Base-by-base conservation (phyloP, 2,329 filamentous ascomycete species). In the Harringtonia aguacate region DNA sequence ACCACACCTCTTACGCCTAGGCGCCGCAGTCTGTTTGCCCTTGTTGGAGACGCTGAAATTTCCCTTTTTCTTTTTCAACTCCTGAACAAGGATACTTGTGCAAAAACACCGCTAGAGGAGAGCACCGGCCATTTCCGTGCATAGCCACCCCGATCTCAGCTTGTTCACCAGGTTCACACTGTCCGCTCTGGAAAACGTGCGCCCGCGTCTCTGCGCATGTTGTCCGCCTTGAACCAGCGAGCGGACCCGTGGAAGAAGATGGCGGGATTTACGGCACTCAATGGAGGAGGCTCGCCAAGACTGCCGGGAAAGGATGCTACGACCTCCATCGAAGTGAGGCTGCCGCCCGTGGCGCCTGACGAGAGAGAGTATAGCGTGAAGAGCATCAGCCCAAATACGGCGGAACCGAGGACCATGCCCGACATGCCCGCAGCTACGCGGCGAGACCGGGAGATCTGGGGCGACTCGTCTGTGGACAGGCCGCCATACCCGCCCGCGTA, bases 211-310 rank as follows among this genome's bases (percentile, higher is more conserved):
- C 14, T n/a, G 42, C 47, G 39, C 28, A 48, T 51, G 47, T 45
- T 43, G 21, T 38, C 44, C 14, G 34, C 43, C 20, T 39, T 43
- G 17, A 35, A 47, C 8, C 47, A 47, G 24, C 47, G 45, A 12
- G 47, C 43, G 22, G 45, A 47, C 44, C 35, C 44, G 46, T 50
- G 50, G 48, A 52, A 51, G 52, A 59, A 53, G 52, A 75, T 75
- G 72, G 65, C 71, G 33, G 58, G 66, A n/a, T 73, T 73, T 48
- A 71, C 64, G 27, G 67, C 69, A 50, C 65, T 75, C n/a, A 72
- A 72, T 48, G 67, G 70, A 52, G 35, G 24, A 7, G 40, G 41
- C 34, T 72, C 68, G 48, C 70, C 67, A 37, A 71, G 66, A 51
- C 46, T 39, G 12, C 45, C 42, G 8, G 43, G 21, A 13, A 36